A percentile compares a stretch with the other conserved stretches of the same genome.
Evolutionary conservation across 2,329 filamentous ascomycete species (phyloP).

Genomic region (Sphaceloma murrayae): DNA sequence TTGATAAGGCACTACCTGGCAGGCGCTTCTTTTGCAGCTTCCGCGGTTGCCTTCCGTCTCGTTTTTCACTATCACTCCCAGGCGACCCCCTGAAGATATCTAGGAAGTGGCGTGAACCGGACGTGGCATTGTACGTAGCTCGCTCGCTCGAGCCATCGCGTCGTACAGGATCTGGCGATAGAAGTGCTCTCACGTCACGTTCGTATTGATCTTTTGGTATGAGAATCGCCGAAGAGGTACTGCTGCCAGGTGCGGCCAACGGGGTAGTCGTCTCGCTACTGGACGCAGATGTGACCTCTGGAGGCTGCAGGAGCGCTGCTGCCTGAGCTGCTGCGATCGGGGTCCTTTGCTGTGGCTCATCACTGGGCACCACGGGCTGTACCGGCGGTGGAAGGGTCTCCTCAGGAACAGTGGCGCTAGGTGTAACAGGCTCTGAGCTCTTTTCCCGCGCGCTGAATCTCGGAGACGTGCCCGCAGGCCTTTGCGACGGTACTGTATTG

Average conservation of each 20-base stretch:
- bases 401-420: slow-evolving; percentile 24
- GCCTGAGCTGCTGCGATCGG: slow-evolving; percentile 25
- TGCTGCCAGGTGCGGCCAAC: slow-evolving; percentile 25
- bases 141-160: slow-evolving; percentile 23
- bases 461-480: slow-evolving; percentile 58
- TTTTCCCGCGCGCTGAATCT: slow-evolving; percentile 49
- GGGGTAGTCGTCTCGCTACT: slow-evolving; percentile 32
- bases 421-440: slow-evolving; percentile 45
- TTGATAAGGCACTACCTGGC: slow-evolving; percentile 67
- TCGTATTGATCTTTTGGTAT: slow-evolving; percentile 23
- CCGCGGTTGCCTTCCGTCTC: slow-evolving; percentile 62
- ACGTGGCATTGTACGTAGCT: slow-evolving; percentile 22
- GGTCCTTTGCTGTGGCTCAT: slow-evolving; percentile 26
- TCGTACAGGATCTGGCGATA: slow-evolving; percentile 21
- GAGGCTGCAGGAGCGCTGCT: slow-evolving; percentile 24
- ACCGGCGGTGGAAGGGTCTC: slow-evolving; percentile 18
- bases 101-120: slow-evolving; percentile 39
- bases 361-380: slow-evolving; percentile 17
- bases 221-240: slow-evolving; percentile 23
- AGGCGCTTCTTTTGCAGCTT: slow-evolving; percentile 86
- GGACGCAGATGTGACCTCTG: slow-evolving; percentile 32
- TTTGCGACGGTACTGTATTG: slow-evolving; percentile 89
- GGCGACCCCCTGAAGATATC: slow-evolving; percentile 63
- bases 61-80: slow-evolving; percentile 48
- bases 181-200: slow-evolving; percentile 24